Evolutionary conservation across 805 yeast species (phyloP).

Genomic region (Saccharomycopsis fibuligera): DNA sequence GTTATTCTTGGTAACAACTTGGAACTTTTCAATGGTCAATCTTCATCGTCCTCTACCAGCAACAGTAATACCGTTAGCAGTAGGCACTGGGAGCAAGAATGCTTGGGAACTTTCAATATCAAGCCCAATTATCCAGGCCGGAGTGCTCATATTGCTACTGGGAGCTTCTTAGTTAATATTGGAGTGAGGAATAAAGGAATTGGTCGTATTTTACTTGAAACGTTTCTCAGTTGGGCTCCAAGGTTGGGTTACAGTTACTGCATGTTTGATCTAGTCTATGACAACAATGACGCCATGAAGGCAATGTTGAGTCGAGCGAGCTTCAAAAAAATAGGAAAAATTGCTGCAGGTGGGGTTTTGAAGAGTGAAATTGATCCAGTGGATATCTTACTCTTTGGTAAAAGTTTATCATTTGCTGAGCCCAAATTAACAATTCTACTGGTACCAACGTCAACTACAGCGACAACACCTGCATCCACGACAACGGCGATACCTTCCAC

Average conservation of each 20-base stretch:
- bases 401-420: neutral
- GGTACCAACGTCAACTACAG: neutral
- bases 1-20: conserved; percentile 73
- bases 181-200: conserved; percentile 91
- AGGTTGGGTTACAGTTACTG: conserved; percentile 79
- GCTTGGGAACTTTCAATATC: conserved; percentile 80
- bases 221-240: conserved; percentile 88
- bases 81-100: conserved; percentile 82
- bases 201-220: conserved; percentile 77
- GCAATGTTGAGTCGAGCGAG: conserved; percentile 69
- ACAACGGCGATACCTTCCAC: neutral
- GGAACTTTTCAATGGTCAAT: conserved; percentile 31
- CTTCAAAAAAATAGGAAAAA: conserved; percentile 71
- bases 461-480: neutral
- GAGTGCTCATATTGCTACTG: conserved; percentile 88
- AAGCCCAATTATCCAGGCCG: conserved; percentile 92
- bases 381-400: neutral
- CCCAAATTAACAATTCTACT: neutral
- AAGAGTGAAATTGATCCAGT: conserved; percentile 53
- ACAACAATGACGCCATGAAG: conserved; percentile 78
- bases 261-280: conserved; percentile 80
- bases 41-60: conserved; percentile 23
- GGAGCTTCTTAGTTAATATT: conserved; percentile 82
- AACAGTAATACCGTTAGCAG: conserved; percentile 17
- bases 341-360: conserved; percentile 83